Conservation (phyloP, 2,329 filamentous ascomycete species). For the Apiospora phragmitis region DNA sequence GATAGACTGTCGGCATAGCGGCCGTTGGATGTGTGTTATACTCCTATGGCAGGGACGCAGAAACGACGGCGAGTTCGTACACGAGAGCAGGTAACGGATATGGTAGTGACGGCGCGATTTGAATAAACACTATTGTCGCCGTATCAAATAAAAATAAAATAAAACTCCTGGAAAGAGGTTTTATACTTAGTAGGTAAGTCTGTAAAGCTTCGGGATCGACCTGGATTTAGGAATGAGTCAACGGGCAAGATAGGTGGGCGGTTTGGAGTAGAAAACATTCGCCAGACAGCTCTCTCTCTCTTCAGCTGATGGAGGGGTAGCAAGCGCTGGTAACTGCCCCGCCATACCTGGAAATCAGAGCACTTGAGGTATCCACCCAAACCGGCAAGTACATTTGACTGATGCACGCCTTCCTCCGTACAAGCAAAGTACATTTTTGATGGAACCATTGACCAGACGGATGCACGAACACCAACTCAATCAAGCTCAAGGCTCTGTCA, state of each 20-base stretch:
- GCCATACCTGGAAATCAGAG: background rate
- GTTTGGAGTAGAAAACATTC: background rate
- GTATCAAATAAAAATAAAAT: background rate
- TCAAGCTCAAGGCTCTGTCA: too few species aligned
- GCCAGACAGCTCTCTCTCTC: background rate
- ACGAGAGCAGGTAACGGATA: background rate
- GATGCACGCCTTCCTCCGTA: too few species aligned
- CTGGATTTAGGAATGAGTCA: background rate
- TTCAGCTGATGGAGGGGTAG: constrained; percentile 7
- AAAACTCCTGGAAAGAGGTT: background rate
- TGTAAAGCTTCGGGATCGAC: background rate
- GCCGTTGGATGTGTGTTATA: background rate
- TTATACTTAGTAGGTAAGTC: background rate
- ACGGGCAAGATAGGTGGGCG: background rate
- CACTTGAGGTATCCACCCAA: background rate
- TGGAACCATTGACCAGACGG: background rate
- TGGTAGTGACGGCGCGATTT: background rate
- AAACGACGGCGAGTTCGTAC: background rate
- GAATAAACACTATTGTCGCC: background rate
- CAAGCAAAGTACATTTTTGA: background rate
- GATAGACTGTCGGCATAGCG: constrained; percentile 72
- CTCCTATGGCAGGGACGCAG: background rate
- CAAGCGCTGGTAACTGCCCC: background rate
- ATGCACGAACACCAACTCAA: background rate
- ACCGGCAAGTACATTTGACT: too few species aligned